These are phyloP conservation scores for Fusarium sambucinum DNA, from an alignment of 2,329 filamentous ascomycete species.

Conservation along the genomic window DNA sequence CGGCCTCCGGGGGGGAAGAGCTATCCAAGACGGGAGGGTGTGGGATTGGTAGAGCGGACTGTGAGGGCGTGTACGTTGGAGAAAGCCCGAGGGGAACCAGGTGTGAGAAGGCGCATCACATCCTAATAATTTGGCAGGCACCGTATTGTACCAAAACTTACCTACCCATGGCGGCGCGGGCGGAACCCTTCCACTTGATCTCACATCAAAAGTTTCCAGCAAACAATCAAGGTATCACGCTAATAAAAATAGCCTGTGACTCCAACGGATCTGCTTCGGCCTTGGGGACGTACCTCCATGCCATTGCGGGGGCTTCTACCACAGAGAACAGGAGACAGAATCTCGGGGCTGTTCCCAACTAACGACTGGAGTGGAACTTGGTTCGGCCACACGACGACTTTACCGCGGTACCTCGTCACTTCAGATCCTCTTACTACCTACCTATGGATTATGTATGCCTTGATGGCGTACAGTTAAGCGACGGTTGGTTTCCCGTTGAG, in stretches of 20 bases:
- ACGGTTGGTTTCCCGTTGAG: constrained; percentile 9
- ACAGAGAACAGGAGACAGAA: constrained; percentile 10
- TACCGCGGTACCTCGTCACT: constrained; percentile 33
- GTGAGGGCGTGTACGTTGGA: constrained; percentile 31
- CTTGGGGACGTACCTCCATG: constrained; percentile 29
- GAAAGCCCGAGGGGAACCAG: constrained; percentile 23
- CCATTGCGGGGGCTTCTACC: constrained; percentile 8
- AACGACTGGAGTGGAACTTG: constrained; percentile 40
- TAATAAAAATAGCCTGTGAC: constrained; percentile 32
- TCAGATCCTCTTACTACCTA: constrained; percentile 10
- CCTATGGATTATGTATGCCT: constrained; percentile 1
- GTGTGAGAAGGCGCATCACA: constrained; percentile 35
- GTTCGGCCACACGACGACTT: constrained; percentile 28
- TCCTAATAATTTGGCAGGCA: constrained; percentile 33
- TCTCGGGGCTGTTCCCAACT: constrained; percentile 22
- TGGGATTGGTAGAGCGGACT: constrained; percentile 24
- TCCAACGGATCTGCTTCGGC: constrained; percentile 43
- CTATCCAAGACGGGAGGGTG: constrained; percentile 40
- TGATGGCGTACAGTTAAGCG: constrained; percentile 15
- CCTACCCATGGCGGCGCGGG: constrained; percentile 18
- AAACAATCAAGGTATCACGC: constrained; percentile 23
- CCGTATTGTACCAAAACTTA: constrained; percentile 1
- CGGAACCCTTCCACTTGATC: constrained; percentile 29
- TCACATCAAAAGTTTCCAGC: constrained; percentile 27
- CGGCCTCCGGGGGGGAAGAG: constrained; percentile 43